Percentiles rank a stretch among this genome's conserved stretches.
These are phyloP conservation scores for Santalum album DNA, from an alignment of 164 flowering plant species.

Conservation along the genomic window DNA sequence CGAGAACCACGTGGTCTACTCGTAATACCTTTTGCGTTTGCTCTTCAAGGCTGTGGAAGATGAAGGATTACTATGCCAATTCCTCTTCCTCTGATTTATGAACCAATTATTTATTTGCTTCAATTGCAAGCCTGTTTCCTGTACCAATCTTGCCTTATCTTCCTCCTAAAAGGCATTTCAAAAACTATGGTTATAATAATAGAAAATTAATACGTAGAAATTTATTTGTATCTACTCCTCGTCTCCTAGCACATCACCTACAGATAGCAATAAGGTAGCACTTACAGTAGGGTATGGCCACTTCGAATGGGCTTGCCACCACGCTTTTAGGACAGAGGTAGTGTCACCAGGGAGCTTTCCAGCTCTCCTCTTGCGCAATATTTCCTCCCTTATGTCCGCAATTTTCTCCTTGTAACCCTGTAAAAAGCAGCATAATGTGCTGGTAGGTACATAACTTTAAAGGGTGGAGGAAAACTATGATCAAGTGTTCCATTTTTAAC, in stretches of 20 bases:
- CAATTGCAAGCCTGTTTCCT: constrained; percentile 58
- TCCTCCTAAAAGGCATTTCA: constrained; percentile 34
- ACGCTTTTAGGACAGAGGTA: constrained; percentile 47
- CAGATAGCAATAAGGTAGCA: neutral
- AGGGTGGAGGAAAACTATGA: neutral
- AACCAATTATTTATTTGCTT: constrained; percentile 67
- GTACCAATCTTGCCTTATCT: constrained; percentile 58
- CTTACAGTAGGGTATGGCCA: constrained; percentile 65
- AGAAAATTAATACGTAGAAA: no score
- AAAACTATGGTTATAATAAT: neutral
- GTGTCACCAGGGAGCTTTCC: constrained; percentile 65
- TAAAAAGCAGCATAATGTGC: neutral
- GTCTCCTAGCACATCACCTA: no score
- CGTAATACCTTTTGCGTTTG: constrained; percentile 51
- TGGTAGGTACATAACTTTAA: neutral
- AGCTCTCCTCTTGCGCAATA: constrained; percentile 52
- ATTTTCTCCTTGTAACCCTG: constrained; percentile 61
- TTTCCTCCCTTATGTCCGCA: constrained; percentile 53
- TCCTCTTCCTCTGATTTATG: constrained; percentile 58
- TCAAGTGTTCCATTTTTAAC: constrained; percentile 12
- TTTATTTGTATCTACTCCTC: no score
- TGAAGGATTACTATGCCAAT: constrained; percentile 64
- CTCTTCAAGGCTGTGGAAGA: constrained; percentile 45
- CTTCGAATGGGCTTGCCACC: constrained; percentile 63
- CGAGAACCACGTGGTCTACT: neutral